These are phyloP conservation scores for Fusarium xyrophilum DNA, from an alignment of 2,329 filamentous ascomycete species.

Conservation along the genomic window DNA sequence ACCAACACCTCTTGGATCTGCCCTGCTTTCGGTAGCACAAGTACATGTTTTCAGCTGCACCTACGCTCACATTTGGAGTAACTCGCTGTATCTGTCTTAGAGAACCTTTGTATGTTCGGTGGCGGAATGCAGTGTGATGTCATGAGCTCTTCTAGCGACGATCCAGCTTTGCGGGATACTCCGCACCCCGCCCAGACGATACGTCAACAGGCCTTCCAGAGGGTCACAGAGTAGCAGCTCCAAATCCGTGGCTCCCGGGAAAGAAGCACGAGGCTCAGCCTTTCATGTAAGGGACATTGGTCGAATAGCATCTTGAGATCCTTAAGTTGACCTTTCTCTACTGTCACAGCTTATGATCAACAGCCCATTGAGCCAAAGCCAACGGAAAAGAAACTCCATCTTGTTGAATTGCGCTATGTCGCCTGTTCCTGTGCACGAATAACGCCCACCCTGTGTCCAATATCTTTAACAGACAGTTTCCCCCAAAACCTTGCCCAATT, in stretches of 20 bases:
- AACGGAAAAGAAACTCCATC: background rate
- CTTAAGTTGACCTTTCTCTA: background rate
- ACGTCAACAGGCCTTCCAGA: conserved; percentile 19
- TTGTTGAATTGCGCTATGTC: background rate
- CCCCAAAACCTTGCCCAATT: background rate
- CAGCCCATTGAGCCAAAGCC: background rate
- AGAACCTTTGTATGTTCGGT: conserved; percentile 19
- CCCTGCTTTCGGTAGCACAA: conserved; percentile 34
- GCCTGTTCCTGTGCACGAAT: background rate
- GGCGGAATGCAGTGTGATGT: conserved; percentile 48
- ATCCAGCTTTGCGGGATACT: conserved; percentile 32
- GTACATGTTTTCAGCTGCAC: conserved; percentile 17
- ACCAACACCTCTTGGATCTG: conserved; percentile 5
- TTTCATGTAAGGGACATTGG: background rate
- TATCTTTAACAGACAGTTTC: conserved; percentile 5
- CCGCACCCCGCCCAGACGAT: conserved; percentile 29
- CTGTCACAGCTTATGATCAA: background rate
- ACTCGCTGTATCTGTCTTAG: conserved; percentile 11
- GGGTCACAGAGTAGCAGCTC: background rate
- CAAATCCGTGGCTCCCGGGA: conserved; percentile 25
- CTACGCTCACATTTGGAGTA: conserved; percentile 22
- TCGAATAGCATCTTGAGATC: conserved; percentile 2
- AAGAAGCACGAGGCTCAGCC: background rate
- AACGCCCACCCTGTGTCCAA: conserved; percentile 22
- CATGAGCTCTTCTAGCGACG: conserved; percentile 34